Percentiles rank a stretch among this genome's conserved stretches.
phyloP scores from a whole-genome alignment of 495 filamentous ascomycete species.

The Xylaria nigripes region DNA sequence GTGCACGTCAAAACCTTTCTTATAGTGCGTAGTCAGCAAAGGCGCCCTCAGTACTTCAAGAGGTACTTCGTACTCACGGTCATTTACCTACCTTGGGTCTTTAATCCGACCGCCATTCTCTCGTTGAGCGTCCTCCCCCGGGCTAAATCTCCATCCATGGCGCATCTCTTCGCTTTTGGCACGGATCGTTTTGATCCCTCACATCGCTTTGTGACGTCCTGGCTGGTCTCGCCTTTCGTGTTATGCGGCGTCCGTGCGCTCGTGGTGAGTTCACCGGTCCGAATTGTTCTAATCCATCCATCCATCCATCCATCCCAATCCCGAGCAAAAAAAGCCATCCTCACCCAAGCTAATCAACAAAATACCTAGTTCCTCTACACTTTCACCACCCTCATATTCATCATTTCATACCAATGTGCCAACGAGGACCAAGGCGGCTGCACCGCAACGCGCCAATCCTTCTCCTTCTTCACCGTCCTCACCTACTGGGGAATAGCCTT shows the following conservation, averaged over 20 bases:
- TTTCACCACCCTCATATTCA: constrained; percentile 62
- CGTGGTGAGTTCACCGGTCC: constrained; percentile 34
- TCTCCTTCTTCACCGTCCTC: constrained; percentile 73
- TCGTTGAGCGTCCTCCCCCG: too few relatives aligned
- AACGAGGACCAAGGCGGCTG: constrained; percentile 25
- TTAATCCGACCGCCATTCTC: too few relatives aligned
- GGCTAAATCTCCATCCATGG: too few relatives aligned
- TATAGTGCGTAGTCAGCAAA: too few relatives aligned
- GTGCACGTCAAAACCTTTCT: too few relatives aligned
- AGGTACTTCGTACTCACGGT: too few relatives aligned
- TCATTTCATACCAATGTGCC: constrained; percentile 50
- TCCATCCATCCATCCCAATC: too few relatives aligned
- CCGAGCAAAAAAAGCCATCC: too few relatives aligned
- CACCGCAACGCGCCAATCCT: constrained; percentile 37
- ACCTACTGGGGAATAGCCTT: constrained; percentile 76
- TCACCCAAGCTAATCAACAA: too few relatives aligned
- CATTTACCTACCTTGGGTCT: too few relatives aligned
- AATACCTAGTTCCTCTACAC: constrained; percentile 51
- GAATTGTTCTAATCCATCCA: too few relatives aligned
- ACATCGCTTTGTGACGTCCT: constrained; percentile 66
- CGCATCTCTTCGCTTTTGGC: background rate
- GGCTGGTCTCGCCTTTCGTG: constrained; percentile 57
- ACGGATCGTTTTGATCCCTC: constrained; percentile 46
- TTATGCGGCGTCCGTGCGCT: constrained; percentile 52
- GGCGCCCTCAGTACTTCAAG: too few relatives aligned